Evolutionary conservation across 2,329 filamentous ascomycete genomes (phyloP).

Genomic region (Leptoxyphium fumago): DNA sequence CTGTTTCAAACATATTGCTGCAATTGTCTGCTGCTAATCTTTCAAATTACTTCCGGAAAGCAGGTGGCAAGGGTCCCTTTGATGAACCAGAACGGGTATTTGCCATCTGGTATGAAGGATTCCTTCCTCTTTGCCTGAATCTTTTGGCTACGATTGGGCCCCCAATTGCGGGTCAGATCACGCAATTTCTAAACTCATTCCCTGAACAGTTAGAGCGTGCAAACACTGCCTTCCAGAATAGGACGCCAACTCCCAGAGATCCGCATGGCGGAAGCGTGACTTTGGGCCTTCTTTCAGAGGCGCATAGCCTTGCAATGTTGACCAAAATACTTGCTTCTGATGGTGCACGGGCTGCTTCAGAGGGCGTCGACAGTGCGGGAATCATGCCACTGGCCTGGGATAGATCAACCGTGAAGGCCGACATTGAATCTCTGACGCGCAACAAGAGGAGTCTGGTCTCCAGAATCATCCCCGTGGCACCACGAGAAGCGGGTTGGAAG

Average conservation of each 20-base stretch:
- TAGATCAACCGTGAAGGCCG: conserved; percentile 54
- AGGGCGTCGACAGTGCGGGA: conserved; percentile 42
- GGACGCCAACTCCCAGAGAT: conserved; percentile 24
- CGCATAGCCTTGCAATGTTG: conserved; percentile 64
- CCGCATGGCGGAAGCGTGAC: conserved; percentile 42
- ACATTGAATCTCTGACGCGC: conserved; percentile 65
- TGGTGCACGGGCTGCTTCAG: conserved; percentile 47
- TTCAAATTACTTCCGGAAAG: conserved; percentile 56
- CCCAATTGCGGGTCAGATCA: conserved; percentile 70
- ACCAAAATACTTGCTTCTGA: conserved; percentile 56
- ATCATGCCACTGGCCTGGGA: conserved; percentile 68
- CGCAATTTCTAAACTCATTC: conserved; percentile 80
- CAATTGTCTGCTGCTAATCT: conserved; percentile 68
- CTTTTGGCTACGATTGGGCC: conserved; percentile 68
- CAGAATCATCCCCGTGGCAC: conserved; percentile 56
- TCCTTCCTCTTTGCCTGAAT: conserved; percentile 80
- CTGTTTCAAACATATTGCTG: conserved; percentile 68
- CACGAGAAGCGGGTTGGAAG: conserved; percentile 40
- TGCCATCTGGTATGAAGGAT: conserved; percentile 75
- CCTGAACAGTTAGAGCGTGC: conserved; percentile 61
- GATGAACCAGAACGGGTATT: conserved; percentile 66
- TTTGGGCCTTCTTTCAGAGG: conserved; percentile 58
- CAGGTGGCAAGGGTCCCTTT: conserved; percentile 60
- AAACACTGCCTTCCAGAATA: conserved; percentile 55
- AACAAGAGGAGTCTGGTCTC: conserved; percentile 51